Evolutionary conservation across 2,329 filamentous ascomycete species (phyloP).

Genomic region (Calonectria ilicicola): DNA sequence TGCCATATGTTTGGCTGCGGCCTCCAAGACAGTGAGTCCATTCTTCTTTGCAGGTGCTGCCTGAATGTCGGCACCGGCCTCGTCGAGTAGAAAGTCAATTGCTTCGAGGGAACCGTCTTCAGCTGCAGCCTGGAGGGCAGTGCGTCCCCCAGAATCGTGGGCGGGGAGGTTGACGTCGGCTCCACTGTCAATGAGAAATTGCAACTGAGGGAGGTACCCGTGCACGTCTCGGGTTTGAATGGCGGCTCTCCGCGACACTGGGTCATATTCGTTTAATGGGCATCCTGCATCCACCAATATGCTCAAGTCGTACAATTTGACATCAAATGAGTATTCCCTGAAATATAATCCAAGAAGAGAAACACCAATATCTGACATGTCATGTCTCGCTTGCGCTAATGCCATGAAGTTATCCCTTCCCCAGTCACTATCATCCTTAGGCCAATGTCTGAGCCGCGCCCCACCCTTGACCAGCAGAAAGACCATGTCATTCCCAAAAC

Average conservation of each 20-base stretch:
- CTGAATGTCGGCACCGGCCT: neutral
- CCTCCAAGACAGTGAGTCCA: constrained; percentile 1
- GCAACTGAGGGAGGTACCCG: neutral
- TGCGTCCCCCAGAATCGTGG: neutral
- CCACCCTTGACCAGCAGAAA: neutral
- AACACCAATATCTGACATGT: neutral
- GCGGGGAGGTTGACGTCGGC: neutral
- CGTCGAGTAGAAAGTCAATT: neutral
- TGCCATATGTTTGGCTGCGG: neutral
- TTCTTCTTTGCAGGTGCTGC: neutral
- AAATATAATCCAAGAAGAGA: neutral
- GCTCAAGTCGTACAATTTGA: neutral
- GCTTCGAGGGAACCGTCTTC: neutral
- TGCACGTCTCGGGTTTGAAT: neutral
- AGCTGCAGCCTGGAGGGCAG: neutral
- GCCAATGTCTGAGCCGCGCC: neutral
- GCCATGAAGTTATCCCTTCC: neutral
- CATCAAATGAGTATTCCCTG: too few relatives aligned
- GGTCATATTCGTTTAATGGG: neutral
- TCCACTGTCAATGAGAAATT: neutral
- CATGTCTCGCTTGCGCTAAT: neutral
- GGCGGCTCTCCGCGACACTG: neutral
- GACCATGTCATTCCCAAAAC: neutral
- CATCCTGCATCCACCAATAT: neutral
- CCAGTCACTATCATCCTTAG: too few relatives aligned